phyloP scores from a whole-genome alignment of 2,329 filamentous ascomycete species.

The Colletotrichum sp. region DNA sequence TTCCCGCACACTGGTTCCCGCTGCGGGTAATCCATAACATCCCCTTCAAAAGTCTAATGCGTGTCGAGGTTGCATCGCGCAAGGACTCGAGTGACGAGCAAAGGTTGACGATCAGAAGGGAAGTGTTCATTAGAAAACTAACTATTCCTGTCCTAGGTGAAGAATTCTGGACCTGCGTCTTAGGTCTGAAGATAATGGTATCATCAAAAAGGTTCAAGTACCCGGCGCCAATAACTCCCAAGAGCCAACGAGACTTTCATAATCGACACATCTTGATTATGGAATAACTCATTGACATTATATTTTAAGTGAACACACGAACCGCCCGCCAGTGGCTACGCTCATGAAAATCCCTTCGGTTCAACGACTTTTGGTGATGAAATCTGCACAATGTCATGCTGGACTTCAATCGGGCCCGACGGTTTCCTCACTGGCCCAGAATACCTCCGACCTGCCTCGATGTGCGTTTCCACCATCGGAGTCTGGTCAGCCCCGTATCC shows the following conservation, averaged over 20 bases:
- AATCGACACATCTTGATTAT: background rate
- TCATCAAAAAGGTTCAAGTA: background rate
- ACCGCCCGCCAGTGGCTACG: background rate
- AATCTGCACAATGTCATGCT: slow-evolving; percentile 4
- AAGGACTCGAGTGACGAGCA: background rate
- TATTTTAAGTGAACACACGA: background rate
- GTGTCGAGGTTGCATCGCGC: background rate
- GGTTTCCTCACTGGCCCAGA: background rate
- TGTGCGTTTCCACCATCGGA: background rate
- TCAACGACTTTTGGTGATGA: background rate
- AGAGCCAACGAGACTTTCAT: background rate
- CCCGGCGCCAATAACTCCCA: background rate
- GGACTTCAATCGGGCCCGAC: background rate
- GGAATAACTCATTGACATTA: background rate
- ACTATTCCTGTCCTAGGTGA: background rate
- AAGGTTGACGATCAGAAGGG: background rate
- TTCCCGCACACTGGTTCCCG: background rate
- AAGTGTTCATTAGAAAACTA: background rate
- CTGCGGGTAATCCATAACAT: background rate
- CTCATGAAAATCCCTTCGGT: background rate
- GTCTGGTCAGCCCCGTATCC: background rate
- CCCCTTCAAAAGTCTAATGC: background rate
- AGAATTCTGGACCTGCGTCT: background rate
- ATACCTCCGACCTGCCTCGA: background rate
- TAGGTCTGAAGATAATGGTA: background rate